Base-by-base conservation (phyloP, 2,329 filamentous ascomycete species). In the Coniella lustricola region DNA sequence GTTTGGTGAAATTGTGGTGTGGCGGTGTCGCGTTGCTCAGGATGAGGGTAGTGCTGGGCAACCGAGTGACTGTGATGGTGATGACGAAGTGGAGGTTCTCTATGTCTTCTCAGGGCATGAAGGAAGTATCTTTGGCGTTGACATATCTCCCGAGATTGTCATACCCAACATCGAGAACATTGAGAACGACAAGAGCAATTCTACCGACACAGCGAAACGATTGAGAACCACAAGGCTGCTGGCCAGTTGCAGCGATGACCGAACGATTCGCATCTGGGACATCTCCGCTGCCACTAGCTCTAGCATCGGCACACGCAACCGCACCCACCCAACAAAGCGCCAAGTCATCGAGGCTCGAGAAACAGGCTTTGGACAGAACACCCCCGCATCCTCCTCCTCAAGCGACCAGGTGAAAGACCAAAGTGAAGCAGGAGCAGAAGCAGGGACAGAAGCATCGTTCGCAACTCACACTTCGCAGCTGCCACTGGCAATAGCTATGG, bases 181-280 rank as follows among this genome's bases (percentile, higher is more conserved):
- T 14, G 18, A 8, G 12, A n/a, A n/a, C n/a, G n/a, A n/a, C n/a
- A n/a, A n/a, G n/a, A n/a, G n/a, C n/a, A n/a, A n/a, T n/a, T n/a
- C n/a, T n/a, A n/a, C n/a, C n/a, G n/a, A n/a, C n/a, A n/a, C n/a
- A n/a, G 35, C 20, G 35, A 37, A 37, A 3, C 37, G 13, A 3
- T n/a, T 3, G 20, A 33, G 20, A 31, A 62, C 62, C 17, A 68
- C 71, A 21, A 74, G 86, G 44, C 64, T 95, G n/a, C 72, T 98
- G 31, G 87, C 85, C 13, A 96, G 87, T 59, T 98, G 93, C 63
- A 97, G 91, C 60, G 93, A 98, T 61, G 93, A 98, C 65, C 78
- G 93, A 44, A 95, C 90, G 0, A 81, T 98, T 18, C 77, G 87
- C 13, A 68, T 97, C 1, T 97, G 93, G 91, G 81, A 95, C 60